phyloP scores from a whole-genome alignment of 306 rosid species.

The Cucumis hystrix region DNA sequence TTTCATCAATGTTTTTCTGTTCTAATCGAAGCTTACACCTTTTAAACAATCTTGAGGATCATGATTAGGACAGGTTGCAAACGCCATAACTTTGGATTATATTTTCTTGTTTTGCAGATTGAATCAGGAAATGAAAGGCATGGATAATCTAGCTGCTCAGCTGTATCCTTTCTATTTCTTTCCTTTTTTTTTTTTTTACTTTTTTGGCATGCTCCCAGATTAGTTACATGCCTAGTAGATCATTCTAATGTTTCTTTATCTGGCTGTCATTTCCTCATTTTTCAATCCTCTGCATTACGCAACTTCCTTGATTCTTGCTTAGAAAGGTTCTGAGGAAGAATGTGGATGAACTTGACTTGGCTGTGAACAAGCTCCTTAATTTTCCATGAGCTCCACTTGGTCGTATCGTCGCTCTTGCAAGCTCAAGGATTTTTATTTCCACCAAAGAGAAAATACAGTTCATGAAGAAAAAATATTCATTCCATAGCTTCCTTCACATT shows the following conservation, averaged over 20 bases:
- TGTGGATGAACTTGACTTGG: conserved; percentile 59
- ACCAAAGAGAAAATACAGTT: background rate
- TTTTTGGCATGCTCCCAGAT: background rate
- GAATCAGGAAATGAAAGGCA: conserved; percentile 76
- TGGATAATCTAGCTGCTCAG: conserved; percentile 49
- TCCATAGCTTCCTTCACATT: background rate
- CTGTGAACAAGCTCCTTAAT: conserved; percentile 62
- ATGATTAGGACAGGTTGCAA: background rate
- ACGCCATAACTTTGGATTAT: background rate
- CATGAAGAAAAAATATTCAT: background rate
- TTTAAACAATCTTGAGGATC: background rate
- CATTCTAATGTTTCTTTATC: background rate
- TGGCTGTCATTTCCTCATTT: background rate
- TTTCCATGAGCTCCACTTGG: conserved; percentile 28
- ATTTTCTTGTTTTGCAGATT: conserved; percentile 34
- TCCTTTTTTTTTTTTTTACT: background rate
- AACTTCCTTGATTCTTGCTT: conserved; percentile 38
- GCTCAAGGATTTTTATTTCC: background rate
- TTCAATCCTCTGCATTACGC: background rate
- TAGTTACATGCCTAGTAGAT: background rate
- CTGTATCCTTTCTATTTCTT: conserved; percentile 40
- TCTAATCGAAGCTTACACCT: background rate
- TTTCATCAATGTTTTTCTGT: background rate
- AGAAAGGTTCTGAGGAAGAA: conserved; percentile 64
- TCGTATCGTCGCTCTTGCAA: background rate